phyloP scores from a whole-genome alignment of 352 stramenopile genomes.

The Elongisporangium prolatum region DNA sequence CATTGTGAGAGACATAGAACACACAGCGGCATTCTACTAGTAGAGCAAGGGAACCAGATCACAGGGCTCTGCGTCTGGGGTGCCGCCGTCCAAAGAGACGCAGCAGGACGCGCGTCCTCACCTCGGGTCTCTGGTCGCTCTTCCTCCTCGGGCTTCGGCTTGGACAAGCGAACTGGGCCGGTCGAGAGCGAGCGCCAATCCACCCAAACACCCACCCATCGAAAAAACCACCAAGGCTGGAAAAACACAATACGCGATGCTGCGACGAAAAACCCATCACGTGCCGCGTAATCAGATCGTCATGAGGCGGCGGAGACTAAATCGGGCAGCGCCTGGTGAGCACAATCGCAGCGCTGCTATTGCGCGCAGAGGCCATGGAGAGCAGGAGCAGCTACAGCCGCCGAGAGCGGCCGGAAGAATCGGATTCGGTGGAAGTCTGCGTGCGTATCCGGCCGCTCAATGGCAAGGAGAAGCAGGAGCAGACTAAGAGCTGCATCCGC shows the following conservation, averaged over 20 bases:
- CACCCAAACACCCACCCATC: neutral
- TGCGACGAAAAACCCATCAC: neutral
- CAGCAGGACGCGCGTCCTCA: neutral
- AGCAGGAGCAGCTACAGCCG: neutral
- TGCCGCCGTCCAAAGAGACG: neutral
- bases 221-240: neutral
- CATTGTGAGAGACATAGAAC: neutral
- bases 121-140: neutral
- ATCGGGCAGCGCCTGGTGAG: neutral
- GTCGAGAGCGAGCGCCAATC: neutral
- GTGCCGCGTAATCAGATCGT: neutral
- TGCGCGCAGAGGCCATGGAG: conserved; percentile 1
- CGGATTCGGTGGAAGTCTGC: conserved; percentile 69
- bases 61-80: neutral
- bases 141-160: neutral
- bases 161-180: neutral
- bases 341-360: neutral
- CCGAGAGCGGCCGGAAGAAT: conserved; percentile 25
- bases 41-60: neutral
- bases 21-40: neutral
- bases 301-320: neutral
- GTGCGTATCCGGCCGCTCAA: conserved; percentile 69
- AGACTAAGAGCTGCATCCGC: conserved; percentile 75
- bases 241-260: neutral
- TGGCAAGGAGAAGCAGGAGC: conserved; percentile 55